Base-by-base conservation (phyloP, 148 eudicot genomes). In the Rhododendron simsii region DNA sequence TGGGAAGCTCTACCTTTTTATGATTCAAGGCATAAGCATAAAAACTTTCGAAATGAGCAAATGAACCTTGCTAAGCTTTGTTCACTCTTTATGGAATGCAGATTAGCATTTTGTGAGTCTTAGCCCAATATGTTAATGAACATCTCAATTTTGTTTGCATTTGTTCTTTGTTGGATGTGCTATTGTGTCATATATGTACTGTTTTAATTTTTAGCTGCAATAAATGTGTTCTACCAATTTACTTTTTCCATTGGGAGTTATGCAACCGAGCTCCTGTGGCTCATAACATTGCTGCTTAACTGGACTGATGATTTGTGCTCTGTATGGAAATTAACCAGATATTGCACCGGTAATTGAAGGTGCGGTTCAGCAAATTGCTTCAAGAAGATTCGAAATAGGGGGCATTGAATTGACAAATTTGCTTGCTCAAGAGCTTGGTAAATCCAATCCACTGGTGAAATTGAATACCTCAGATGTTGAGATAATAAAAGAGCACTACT, bases 341-440 rank as follows among this genome's bases (percentile, higher is more conserved):
- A 95, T 98, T 89, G 99, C 99, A 69, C 95, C 99, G 15, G 98
- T 98, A 67, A 98, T 98, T 88, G 99, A 98, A 93, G 99, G 99
- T 85, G 99, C 99, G 12, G 99, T 98, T 91, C 99, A 98, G 84
- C 98, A 98, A 85, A 94, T 95, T 85, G 98, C 99, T 82, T 95
- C 99, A 1, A 94, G 95, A 90, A 93, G 99, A 92, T 91, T 94
- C 83, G 95, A 93, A 83, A 89, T 98, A 33, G 99, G 98, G 28
- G 98, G 99, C 88, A 83, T 92, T 90, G 98, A 98, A 87, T 90
- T 98, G 88, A 98, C 99, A 15, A 94, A 93, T 85, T 89, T 97
- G 85, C 92, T 97, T 76, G 93, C 91, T 35, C 87, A 90, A 84
- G 95, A 97, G 86, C 96, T 97, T 87, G 91, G 92, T 30, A 93